Conservation (phyloP, 257 asterid species). For the Eucommia ulmoides region DNA sequence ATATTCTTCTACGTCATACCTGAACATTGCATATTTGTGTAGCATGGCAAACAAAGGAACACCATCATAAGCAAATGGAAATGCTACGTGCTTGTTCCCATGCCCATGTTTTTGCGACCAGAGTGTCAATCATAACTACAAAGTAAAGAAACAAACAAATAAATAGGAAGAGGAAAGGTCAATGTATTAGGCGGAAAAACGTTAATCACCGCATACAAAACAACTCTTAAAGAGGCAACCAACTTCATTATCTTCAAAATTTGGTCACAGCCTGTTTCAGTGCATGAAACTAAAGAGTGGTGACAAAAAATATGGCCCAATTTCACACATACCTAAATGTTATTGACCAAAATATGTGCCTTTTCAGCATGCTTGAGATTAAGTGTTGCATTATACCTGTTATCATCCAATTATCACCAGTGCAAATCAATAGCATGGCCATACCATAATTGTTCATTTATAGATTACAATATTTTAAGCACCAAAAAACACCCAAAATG, state of each 20-base stretch:
- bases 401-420: constrained; percentile 27
- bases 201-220: too few relatives aligned
- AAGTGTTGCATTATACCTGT: constrained; percentile 40
- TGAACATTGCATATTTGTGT: constrained; percentile 88
- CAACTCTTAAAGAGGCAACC: too few relatives aligned
- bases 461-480: too few relatives aligned
- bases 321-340: constrained; percentile 30
- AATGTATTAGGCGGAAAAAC: too few relatives aligned
- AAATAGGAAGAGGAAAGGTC: too few relatives aligned
- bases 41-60: constrained; percentile 99
- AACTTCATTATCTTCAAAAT: too few relatives aligned
- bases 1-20: constrained; percentile 96
- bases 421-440: neutral
- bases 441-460: too few relatives aligned
- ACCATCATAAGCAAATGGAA: constrained; percentile 78
- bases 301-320: neutral
- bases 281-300: too few relatives aligned
- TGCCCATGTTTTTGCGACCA: constrained; percentile 74
- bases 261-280: too few relatives aligned
- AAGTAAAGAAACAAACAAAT: too few relatives aligned
- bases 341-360: constrained; percentile 34
- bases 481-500: too few relatives aligned
- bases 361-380: constrained; percentile 47
- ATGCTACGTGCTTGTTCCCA: constrained; percentile 89
- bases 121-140: constrained; percentile 74